Evolutionary conservation across 1,139 yeast genomes (phyloP).

Genomic region (Yamadazyma trypodendri): DNA sequence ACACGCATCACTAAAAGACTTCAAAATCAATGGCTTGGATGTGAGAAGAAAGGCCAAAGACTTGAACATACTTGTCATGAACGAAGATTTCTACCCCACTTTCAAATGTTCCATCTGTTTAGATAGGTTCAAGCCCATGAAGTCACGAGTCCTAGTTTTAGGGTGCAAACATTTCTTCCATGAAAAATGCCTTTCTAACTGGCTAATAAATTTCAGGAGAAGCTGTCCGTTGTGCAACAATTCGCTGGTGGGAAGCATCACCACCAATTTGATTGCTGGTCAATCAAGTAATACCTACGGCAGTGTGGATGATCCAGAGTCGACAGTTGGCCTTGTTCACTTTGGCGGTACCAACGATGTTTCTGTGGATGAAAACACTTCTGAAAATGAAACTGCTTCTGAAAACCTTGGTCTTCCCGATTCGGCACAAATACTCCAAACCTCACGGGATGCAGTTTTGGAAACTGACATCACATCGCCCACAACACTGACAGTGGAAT

Average conservation of each 20-base stretch:
- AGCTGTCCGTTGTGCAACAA: slow-evolving; percentile 48
- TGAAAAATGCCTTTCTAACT: slow-evolving; percentile 43
- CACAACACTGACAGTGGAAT: background rate
- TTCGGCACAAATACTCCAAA: no score
- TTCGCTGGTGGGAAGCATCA: slow-evolving; percentile 13
- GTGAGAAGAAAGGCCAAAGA: slow-evolving; percentile 20
- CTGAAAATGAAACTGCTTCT: no score
- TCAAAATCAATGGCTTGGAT: slow-evolving; percentile 34
- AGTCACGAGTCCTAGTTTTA: slow-evolving; percentile 39
- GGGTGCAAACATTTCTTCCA: slow-evolving; percentile 47
- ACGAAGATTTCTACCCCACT: slow-evolving; percentile 39
- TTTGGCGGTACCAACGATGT: no score
- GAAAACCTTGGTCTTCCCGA: no score
- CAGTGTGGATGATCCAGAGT: slow-evolving; percentile 15
- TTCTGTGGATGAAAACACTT: no score
- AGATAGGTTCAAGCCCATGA: slow-evolving; percentile 37
- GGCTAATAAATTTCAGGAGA: slow-evolving; percentile 45
- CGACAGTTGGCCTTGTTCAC: slow-evolving; percentile 2
- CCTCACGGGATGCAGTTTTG: background rate
- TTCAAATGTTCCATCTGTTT: slow-evolving; percentile 49
- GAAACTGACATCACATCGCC: background rate
- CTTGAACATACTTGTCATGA: slow-evolving; percentile 29
- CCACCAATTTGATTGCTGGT: slow-evolving; percentile 22
- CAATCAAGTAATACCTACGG: slow-evolving; percentile 20
- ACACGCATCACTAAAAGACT: slow-evolving; percentile 19